Percentiles rank a stretch among this genome's conserved stretches.
Conservation (phyloP, 2,329 filamentous ascomycete genomes). For the Dothistroma septosporum region DNA sequence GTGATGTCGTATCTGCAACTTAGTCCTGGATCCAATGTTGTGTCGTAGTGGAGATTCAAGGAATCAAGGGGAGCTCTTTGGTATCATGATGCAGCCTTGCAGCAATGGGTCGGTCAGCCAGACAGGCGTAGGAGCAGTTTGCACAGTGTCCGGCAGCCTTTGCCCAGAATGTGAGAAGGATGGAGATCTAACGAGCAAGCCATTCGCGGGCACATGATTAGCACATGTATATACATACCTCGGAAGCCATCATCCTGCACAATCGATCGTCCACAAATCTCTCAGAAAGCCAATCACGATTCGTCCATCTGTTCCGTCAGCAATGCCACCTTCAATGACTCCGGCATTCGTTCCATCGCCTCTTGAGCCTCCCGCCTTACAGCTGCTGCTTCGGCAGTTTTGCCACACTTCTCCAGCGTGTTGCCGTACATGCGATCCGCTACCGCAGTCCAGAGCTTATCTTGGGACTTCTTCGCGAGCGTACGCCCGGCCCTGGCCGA, state of each 20-base stretch:
- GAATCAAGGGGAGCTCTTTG: no score
- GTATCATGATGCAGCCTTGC: no score
- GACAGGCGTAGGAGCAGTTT: no score
- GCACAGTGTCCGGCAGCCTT: no score
- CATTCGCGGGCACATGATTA: not conserved
- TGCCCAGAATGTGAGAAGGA: no score
- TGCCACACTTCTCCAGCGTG: slow-evolving; percentile 67
- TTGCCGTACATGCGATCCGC: slow-evolving; percentile 74
- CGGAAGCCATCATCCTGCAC: not conserved
- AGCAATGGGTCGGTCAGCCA: no score
- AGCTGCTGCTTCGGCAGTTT: slow-evolving; percentile 27
- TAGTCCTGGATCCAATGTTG: no score
- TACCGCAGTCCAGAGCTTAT: slow-evolving; percentile 52
- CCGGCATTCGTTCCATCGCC: slow-evolving; percentile 23
- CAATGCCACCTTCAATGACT: slow-evolving; percentile 16
- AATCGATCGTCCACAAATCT: not conserved
- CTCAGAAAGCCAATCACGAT: not conserved
- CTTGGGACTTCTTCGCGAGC: slow-evolving; percentile 50
- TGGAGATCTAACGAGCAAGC: not conserved
- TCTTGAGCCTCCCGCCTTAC: slow-evolving; percentile 23
- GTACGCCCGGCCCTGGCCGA: slow-evolving; percentile 49
- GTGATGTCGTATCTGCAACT: no score
- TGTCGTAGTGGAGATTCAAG: no score
- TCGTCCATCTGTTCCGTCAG: not conserved
- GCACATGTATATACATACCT: slow-evolving; percentile 4